These are phyloP conservation scores for Pythium periplocum DNA, from an alignment of 352 stramenopile species.

Conservation along the genomic window DNA sequence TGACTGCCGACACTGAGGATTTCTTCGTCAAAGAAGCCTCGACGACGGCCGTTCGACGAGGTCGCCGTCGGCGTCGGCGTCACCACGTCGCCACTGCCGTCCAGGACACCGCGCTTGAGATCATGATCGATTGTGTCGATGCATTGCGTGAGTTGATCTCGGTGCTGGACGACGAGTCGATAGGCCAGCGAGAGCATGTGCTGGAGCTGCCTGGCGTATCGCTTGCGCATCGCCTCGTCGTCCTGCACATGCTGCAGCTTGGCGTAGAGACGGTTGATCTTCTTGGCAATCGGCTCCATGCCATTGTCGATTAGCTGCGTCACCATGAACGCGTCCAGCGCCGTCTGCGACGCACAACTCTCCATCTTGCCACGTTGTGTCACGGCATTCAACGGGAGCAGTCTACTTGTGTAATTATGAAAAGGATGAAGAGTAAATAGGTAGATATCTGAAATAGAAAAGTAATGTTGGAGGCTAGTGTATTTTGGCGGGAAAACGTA, in stretches of 20 bases:
- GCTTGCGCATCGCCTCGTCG: slow-evolving; percentile 31
- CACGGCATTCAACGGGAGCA: too few species aligned
- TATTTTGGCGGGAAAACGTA: background rate
- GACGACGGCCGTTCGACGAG: slow-evolving; percentile 12
- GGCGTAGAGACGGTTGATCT: slow-evolving; percentile 55
- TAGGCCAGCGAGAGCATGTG: slow-evolving; percentile 56
- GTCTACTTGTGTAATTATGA: background rate
- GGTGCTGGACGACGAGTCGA: slow-evolving; percentile 50
- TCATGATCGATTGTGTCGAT: slow-evolving; percentile 54
- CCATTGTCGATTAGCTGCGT: slow-evolving; percentile 76
- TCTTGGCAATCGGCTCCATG: slow-evolving; percentile 61
- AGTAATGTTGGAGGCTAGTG: slow-evolving; percentile 10
- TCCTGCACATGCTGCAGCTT: slow-evolving; percentile 36
- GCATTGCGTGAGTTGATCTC: slow-evolving; percentile 37
- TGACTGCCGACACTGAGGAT: slow-evolving; percentile 45
- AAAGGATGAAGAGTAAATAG: slow-evolving; percentile 1
- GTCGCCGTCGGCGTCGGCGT: slow-evolving; percentile 12
- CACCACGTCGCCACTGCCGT: slow-evolving; percentile 12
- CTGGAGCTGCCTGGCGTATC: slow-evolving; percentile 50
- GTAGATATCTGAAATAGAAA: slow-evolving; percentile 1
- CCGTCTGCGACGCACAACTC: slow-evolving; percentile 29
- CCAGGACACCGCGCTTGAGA: slow-evolving; percentile 34
- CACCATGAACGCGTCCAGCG: slow-evolving; percentile 62
- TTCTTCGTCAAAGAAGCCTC: slow-evolving; percentile 18
- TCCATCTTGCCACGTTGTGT: slow-evolving; percentile 2